Evolutionary conservation across 768 basidiomycete genomes (phyloP).

Genomic region (Sarcodon aspratus): DNA sequence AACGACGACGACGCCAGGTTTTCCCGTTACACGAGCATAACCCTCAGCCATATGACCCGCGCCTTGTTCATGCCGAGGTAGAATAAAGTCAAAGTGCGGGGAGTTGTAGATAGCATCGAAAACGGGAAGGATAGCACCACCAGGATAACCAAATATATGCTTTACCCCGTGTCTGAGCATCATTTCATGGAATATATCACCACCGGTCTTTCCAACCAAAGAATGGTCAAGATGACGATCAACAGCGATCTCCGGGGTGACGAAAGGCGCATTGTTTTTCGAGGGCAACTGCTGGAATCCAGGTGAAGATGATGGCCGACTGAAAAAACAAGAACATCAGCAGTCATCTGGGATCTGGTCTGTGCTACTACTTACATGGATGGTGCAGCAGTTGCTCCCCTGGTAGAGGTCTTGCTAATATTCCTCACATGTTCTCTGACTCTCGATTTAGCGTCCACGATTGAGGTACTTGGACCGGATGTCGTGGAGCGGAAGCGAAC

Average conservation of each 20-base stretch:
- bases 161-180: conserved; percentile 95
- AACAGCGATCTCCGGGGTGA: conserved; percentile 21
- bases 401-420: conserved; percentile 56
- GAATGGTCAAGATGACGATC: conserved; percentile 58
- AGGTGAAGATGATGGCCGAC: conserved; percentile 55
- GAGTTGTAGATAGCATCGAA: conserved; percentile 99
- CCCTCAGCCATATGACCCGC: conserved; percentile 99
- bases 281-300: conserved; percentile 37
- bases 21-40: conserved; percentile 94
- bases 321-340: conserved; percentile 15
- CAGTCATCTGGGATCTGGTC: neutral
- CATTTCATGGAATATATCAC: conserved; percentile 99
- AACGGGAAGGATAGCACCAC: conserved; percentile 97
- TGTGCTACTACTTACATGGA: conserved; percentile 35
- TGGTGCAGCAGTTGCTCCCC: conserved; percentile 50
- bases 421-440: conserved; percentile 68
- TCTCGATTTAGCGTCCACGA: conserved; percentile 72
- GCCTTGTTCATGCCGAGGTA: conserved; percentile 96
- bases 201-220: conserved; percentile 91
- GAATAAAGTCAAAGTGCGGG: conserved; percentile 86
- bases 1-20: conserved; percentile 95
- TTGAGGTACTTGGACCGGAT: conserved; percentile 27
- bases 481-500: conserved; percentile 41
- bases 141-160: conserved; percentile 96
- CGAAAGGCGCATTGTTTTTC: conserved; percentile 24